Conservation (phyloP, 805 yeast genomes). For the Torulaspora gathmanii region DNA sequence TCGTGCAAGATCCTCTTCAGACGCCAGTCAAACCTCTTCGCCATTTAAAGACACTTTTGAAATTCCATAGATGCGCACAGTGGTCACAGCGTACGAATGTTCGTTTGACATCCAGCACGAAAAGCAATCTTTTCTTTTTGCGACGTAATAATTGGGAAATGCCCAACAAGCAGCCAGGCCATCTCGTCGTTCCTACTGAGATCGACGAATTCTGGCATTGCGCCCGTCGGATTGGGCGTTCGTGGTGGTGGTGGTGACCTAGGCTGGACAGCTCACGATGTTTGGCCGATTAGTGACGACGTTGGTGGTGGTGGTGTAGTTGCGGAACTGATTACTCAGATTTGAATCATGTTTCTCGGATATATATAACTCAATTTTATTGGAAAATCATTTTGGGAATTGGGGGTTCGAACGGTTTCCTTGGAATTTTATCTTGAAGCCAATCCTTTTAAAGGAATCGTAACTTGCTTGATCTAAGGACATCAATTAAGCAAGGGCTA, state of each 20-base stretch:
- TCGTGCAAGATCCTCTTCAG: not conserved
- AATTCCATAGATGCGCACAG: not conserved
- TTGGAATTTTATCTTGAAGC: not conserved
- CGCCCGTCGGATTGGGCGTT: not conserved
- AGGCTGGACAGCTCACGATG: not conserved
- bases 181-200: not conserved
- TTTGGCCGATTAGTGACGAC: not conserved
- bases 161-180: conserved; percentile 2
- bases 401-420: conserved; percentile 7
- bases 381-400: not conserved
- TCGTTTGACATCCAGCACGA: not conserved
- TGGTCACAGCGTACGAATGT: not conserved
- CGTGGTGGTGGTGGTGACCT: not conserved
- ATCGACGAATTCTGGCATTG: not conserved
- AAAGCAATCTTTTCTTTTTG: not conserved
- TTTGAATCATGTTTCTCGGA: not conserved
- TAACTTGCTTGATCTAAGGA: not conserved
- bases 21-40: conserved; percentile 12
- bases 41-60: conserved; percentile 18
- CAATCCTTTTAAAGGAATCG: not conserved
- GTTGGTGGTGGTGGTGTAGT: not conserved
- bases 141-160: not conserved
- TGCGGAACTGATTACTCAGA: not conserved
- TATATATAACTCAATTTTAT: not conserved
- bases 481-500: not conserved